A percentile compares a stretch with the other conserved stretches of the same genome.
Conservation (phyloP, 2,329 filamentous ascomycete genomes). For the Thermothelomyces thermophilus region DNA sequence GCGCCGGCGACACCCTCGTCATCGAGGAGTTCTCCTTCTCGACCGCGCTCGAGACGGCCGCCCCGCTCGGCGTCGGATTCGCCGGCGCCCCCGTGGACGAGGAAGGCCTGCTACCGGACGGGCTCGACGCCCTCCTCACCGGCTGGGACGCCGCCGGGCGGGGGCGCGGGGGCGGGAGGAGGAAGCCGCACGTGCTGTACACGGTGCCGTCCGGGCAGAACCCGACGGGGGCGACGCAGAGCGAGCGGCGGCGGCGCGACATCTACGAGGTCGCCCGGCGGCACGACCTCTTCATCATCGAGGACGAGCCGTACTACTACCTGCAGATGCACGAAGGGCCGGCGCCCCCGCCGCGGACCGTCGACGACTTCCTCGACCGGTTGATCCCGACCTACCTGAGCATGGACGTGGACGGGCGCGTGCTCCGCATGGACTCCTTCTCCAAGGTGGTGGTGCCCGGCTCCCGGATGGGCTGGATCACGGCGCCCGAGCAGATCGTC, state of each 20-base stretch:
- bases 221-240: conserved; percentile 80
- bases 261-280: conserved; percentile 74
- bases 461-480: conserved; percentile 80
- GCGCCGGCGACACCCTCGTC: conserved; percentile 68
- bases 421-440: conserved; percentile 87
- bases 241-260: conserved; percentile 56
- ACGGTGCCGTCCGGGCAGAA: conserved; percentile 76
- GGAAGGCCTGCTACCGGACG: conserved; percentile 46
- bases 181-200: conserved; percentile 51
- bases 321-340: conserved; percentile 70
- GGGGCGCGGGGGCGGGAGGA: conserved; percentile 35
- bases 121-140: conserved; percentile 45
- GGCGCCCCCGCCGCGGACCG: conserved; percentile 45
- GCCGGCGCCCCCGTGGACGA: conserved; percentile 47
- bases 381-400: conserved; percentile 71
- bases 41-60: conserved; percentile 55
- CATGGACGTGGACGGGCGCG: conserved; percentile 79
- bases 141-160: conserved; percentile 41
- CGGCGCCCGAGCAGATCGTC: conserved; percentile 75
- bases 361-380: conserved; percentile 66
- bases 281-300: conserved; percentile 80
- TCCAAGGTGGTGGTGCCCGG: conserved; percentile 86
- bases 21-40: conserved; percentile 92
- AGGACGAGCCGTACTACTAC: conserved; percentile 95
- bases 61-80: conserved; percentile 45